Base-by-base conservation (phyloP, 371 early-diverging fungal genomes). In the Mortierella sp. region DNA sequence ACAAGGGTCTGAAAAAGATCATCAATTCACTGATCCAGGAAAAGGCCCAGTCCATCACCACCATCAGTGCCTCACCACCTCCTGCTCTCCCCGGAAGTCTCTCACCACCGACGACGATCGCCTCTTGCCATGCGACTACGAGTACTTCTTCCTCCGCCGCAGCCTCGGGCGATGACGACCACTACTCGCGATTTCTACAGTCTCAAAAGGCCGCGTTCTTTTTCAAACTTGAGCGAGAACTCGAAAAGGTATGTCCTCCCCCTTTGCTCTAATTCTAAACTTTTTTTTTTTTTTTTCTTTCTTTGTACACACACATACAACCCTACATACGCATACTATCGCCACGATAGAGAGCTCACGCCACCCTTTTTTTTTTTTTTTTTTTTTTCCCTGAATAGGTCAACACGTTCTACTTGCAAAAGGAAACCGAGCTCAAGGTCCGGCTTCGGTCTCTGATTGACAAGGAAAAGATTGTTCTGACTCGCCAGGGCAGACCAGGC, bases 1-100 rank as follows among this genome's bases (percentile, higher is more conserved):
- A 95, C 84, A 97, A 97, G 84, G 96, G 91, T 29, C 88, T 98
- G 53, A 98, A 98, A 82, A 97, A 97, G 85, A 95, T 98, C 66
- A 97, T 98, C 75, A 94, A 94, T 71, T 89, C 91, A 29, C 81
- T 93, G 37, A 81, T 74, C 55, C 66, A 81, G 62, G 81, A 80
- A 53, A 80, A 70, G 45, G 75, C 83, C 5, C 68, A 75, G n/a
- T 70, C 74, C 1, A 70, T 82, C 23, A 75, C 85, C 53, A 77
- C 83, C 23, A 62, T 77, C 9, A 77, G 86, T 14, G 80, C 84
- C 2, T 62, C 75, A 18, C 84, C 81, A 7, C 84, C 85, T 47
- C 82, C 82, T 61, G 84, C 80, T 23, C 64, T 14, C 23, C 50
- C 61, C 16, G 45, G 12, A 45, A 61, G 18, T n/a, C 61, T 46